Conservation (phyloP, 805 yeast species). For the Candida khao-thaluensis region DNA sequence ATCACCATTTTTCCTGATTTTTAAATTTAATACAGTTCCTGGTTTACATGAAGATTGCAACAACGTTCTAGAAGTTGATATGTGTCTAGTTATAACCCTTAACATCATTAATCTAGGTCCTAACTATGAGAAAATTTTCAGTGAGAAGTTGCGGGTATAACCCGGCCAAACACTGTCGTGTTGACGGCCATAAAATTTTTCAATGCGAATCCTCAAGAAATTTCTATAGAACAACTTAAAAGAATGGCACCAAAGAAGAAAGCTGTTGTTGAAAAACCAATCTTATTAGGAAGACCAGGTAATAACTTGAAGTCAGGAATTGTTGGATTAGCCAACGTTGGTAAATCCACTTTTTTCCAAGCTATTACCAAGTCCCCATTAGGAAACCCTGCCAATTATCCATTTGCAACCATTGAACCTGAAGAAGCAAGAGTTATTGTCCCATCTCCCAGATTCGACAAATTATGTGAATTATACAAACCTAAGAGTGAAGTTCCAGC, state of each 20-base stretch:
- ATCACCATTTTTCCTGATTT: slow-evolving; percentile 74
- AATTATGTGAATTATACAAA: slow-evolving; percentile 45
- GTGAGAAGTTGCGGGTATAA: slow-evolving; percentile 1
- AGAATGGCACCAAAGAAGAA: slow-evolving; percentile 76
- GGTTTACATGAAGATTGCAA: slow-evolving; percentile 47
- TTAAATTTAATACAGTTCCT: slow-evolving; percentile 71
- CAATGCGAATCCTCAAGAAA: slow-evolving; percentile 3
- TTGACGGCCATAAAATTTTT: slow-evolving; percentile 10
- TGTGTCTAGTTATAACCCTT: slow-evolving; percentile 1
- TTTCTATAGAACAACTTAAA: neutral
- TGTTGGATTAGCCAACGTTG: slow-evolving; percentile 66
- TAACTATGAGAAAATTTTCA: neutral
- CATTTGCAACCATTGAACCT: slow-evolving; percentile 76
- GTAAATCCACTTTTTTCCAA: slow-evolving; percentile 46
- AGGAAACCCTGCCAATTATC: slow-evolving; percentile 60
- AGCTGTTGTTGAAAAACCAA: slow-evolving; percentile 62
- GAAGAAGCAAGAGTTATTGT: slow-evolving; percentile 60
- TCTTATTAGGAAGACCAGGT: slow-evolving; percentile 73
- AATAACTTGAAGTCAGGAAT: slow-evolving; percentile 59
- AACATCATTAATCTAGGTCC: neutral
- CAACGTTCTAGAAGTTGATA: neutral
- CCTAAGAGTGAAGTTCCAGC: slow-evolving; percentile 56
- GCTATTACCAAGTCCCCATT: slow-evolving; percentile 57
- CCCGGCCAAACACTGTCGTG: slow-evolving; percentile 9
- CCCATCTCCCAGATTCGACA: slow-evolving; percentile 50